A percentile compares a stretch with the other conserved stretches of the same genome.
These are phyloP conservation scores for Dendryphion nanum DNA, from an alignment of 2,329 filamentous ascomycete species.

Conservation along the genomic window DNA sequence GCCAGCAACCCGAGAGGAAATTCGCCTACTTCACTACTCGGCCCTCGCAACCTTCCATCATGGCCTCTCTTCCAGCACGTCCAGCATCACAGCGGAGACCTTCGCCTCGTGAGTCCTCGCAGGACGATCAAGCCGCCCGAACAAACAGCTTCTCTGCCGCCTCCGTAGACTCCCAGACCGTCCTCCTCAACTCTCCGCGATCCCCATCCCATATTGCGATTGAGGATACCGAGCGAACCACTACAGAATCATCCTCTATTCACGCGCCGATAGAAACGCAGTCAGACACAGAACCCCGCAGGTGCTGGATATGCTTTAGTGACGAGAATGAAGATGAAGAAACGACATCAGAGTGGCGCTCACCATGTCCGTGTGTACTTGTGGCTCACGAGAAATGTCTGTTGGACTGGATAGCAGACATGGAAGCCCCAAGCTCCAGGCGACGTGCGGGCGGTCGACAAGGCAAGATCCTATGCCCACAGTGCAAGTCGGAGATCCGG, in stretches of 20 bases:
- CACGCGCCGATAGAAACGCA: no score
- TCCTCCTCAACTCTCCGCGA: conserved; percentile 41
- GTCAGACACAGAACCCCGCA: conserved; percentile 44
- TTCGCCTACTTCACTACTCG: no score
- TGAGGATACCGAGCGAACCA: conserved; percentile 10
- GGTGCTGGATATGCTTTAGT: conserved; percentile 70
- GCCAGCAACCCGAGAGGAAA: no score
- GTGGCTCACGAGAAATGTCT: conserved; percentile 89
- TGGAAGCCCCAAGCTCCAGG: conserved; percentile 63
- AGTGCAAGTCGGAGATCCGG: conserved; percentile 80
- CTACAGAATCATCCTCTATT: conserved; percentile 7
- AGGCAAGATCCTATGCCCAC: conserved; percentile 75
- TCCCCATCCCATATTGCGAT: conserved; percentile 7
- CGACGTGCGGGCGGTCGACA: conserved; percentile 44
- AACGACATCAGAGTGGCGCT: conserved; percentile 69
- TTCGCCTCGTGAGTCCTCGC: conserved; percentile 18
- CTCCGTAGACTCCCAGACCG: conserved; percentile 48
- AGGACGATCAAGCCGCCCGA: conserved; percentile 20
- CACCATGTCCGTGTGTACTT: conserved; percentile 86
- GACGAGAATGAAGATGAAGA: conserved; percentile 65
- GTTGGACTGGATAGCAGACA: conserved; percentile 89
- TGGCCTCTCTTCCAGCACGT: conserved; percentile 45
- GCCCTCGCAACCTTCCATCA: no score
- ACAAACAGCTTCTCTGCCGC: conserved; percentile 38
- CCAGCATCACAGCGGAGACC: conserved; percentile 34